Base-by-base conservation (phyloP, 164 flowering plant genomes). In the Liquidambar formosana region DNA sequence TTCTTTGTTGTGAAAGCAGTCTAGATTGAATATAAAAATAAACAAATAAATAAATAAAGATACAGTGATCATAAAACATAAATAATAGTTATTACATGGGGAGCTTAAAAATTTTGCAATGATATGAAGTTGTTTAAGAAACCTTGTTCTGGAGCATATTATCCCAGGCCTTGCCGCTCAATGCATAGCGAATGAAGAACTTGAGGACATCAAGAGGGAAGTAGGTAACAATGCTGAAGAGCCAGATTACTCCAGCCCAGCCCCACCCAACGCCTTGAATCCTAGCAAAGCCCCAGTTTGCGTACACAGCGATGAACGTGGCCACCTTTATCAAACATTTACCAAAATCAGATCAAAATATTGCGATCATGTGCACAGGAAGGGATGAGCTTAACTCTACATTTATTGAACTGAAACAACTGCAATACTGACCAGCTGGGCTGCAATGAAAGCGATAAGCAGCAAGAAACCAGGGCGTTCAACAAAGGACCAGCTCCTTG, bases 381-480 rank as follows among this genome's bases (percentile, higher is more conserved):
- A 33, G 2, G 41, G 41, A 33, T 2, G 6, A 2, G 41, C 41
- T 2, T 33, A 33, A 33, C 41, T 33, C 41, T 33, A 6, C 41
- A 33, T 41, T 54, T 27, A 27, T 5, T 15, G 15, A 64, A 57
- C 22, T 18, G 6, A 44, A 43, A 19, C 12, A 8, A 9, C 8
- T 41, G 28, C 19, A 22, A 8, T 48, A 75, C 84, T 77, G 26
- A 88, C 93, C 77, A 91, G 57, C 54, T 91, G 97, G 43, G 97
- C 97, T 13, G 63, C 61, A 46, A 88, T 1, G 86, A 91, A 91
- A 58, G 97, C 97, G 14, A 46, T 23, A 1, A 90, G 14, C 8
- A 90, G 88, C 74, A 92, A 41, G 65, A 84, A 22, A 46, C 97
- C 94, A 15, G 97, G 97, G 72, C 96, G 90, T 69, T 92, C 97